Percentiles rank a stretch among this genome's conserved stretches.
Conservation (phyloP, 768 basidiomycete species). For the Floccularia luteovirens region DNA sequence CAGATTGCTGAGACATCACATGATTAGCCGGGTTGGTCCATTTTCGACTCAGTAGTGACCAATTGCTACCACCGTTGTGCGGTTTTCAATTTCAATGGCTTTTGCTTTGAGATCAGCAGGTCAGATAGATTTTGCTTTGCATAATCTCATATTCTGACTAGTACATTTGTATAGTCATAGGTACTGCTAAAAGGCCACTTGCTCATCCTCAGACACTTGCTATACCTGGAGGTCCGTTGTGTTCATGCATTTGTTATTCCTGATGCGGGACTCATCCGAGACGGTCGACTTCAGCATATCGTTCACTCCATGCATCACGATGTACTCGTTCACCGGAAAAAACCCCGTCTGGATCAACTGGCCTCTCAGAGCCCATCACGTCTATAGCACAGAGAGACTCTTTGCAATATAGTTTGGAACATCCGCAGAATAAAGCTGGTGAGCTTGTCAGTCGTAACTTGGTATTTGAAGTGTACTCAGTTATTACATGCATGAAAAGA, state of each 20-base stretch:
- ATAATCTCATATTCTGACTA: slow-evolving; percentile 2
- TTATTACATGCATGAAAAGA: slow-evolving; percentile 42
- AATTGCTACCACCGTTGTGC: slow-evolving; percentile 3
- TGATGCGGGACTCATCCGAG: slow-evolving; percentile 11
- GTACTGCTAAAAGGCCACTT: slow-evolving; percentile 34
- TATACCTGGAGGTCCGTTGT: too few relatives aligned
- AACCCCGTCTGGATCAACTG: slow-evolving; percentile 18
- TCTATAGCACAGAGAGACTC: slow-evolving; percentile 69
- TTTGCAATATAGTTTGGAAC: slow-evolving; percentile 81
- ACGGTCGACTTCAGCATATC: slow-evolving; percentile 17
- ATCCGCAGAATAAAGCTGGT: slow-evolving; percentile 89
- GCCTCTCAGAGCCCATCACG: slow-evolving; percentile 51
- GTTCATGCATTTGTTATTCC: too few relatives aligned
- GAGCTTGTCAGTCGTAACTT: slow-evolving; percentile 12
- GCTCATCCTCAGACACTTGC: slow-evolving; percentile 37
- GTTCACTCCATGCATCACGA: slow-evolving; percentile 49
- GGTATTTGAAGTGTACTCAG: background rate
- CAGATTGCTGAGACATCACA: too few relatives aligned
- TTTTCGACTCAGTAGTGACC: too few relatives aligned
- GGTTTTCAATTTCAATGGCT: slow-evolving; percentile 34
- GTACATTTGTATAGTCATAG: slow-evolving; percentile 18
- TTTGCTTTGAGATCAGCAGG: slow-evolving; percentile 31
- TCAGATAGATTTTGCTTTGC: slow-evolving; percentile 10
- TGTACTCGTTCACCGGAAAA: slow-evolving; percentile 28
- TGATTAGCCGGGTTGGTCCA: too few relatives aligned